A percentile compares a stretch with the other conserved stretches of the same genome.
These are phyloP conservation scores for Bipolaris zeicola DNA, from an alignment of 2,329 filamentous ascomycete species.

Conservation along the genomic window DNA sequence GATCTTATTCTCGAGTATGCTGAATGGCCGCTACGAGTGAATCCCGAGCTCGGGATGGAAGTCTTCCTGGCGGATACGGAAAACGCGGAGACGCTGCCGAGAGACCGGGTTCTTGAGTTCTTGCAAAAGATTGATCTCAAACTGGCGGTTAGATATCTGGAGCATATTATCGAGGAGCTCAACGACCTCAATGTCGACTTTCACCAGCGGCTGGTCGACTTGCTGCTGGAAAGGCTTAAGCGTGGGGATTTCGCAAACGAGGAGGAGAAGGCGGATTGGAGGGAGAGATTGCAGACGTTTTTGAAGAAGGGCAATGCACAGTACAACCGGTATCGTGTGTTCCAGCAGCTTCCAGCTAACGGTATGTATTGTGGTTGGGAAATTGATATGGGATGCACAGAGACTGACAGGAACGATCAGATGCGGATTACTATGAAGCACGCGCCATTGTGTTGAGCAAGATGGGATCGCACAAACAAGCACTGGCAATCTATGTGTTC, in stretches of 20 bases:
- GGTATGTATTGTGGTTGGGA: slow-evolving; percentile 57
- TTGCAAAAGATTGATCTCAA: slow-evolving; percentile 70
- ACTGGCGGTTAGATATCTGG: slow-evolving; percentile 81
- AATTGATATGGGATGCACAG: not conserved
- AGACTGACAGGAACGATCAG: slow-evolving; percentile 51
- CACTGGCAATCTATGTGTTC: slow-evolving; percentile 96
- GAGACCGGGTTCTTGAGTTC: slow-evolving; percentile 76
- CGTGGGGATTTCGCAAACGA: slow-evolving; percentile 40
- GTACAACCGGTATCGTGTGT: slow-evolving; percentile 80
- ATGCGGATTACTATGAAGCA: slow-evolving; percentile 84
- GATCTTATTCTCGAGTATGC: slow-evolving; percentile 91
- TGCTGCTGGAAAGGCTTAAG: slow-evolving; percentile 66
- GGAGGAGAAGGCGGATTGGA: slow-evolving; percentile 54
- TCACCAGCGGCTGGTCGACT: slow-evolving; percentile 80
- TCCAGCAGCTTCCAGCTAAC: slow-evolving; percentile 77
- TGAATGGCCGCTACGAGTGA: slow-evolving; percentile 78
- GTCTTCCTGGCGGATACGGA: slow-evolving; percentile 92
- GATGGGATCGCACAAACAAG: slow-evolving; percentile 94
- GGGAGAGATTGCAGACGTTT: slow-evolving; percentile 73
- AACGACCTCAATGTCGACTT: slow-evolving; percentile 84
- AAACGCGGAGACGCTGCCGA: slow-evolving; percentile 87
- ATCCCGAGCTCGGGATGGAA: slow-evolving; percentile 82
- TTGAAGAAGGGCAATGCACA: slow-evolving; percentile 71
- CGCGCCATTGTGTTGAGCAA: slow-evolving; percentile 90
- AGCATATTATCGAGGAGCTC: slow-evolving; percentile 88